phyloP scores from a whole-genome alignment of 176 grass and related monocot species.

The Triticum urartu region DNA sequence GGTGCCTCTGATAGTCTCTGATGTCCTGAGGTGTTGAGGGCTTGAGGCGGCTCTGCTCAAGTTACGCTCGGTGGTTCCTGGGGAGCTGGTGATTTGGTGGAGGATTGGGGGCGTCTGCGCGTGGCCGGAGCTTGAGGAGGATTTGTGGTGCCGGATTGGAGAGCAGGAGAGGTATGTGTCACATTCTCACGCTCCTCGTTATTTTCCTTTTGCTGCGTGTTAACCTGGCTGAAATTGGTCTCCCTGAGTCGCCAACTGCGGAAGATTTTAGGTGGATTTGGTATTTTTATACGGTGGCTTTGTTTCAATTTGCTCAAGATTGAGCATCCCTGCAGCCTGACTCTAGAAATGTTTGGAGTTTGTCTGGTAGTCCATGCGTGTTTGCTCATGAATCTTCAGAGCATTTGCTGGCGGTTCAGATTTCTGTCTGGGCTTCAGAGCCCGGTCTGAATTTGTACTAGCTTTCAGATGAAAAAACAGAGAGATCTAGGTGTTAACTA shows the following conservation, averaged over 20 bases:
- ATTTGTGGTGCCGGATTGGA: neutral
- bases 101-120: neutral
- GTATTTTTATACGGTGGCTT: neutral
- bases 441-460: too few species aligned
- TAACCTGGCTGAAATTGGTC: neutral
- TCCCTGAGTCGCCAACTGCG: neutral
- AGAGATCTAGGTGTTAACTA: neutral
- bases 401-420: too few species aligned
- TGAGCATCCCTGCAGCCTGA: neutral
- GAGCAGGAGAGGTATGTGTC: conserved; percentile 21
- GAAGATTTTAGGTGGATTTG: neutral
- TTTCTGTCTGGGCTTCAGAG: too few species aligned
- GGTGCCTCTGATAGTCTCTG: neutral
- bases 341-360: neutral
- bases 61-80: neutral
- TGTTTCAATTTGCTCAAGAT: neutral
- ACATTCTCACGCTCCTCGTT: neutral
- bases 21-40: neutral
- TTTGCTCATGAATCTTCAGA: too few species aligned
- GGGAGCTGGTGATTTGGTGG: neutral
- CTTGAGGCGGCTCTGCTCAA: neutral
- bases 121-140: neutral
- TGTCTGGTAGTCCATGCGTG: neutral
- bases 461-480: too few species aligned
- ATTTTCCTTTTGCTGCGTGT: too few species aligned